A percentile compares a stretch with the other conserved stretches of the same genome.
phyloP scores from a whole-genome alignment of 176 grass and related monocot genomes.

The Avena sativa region DNA sequence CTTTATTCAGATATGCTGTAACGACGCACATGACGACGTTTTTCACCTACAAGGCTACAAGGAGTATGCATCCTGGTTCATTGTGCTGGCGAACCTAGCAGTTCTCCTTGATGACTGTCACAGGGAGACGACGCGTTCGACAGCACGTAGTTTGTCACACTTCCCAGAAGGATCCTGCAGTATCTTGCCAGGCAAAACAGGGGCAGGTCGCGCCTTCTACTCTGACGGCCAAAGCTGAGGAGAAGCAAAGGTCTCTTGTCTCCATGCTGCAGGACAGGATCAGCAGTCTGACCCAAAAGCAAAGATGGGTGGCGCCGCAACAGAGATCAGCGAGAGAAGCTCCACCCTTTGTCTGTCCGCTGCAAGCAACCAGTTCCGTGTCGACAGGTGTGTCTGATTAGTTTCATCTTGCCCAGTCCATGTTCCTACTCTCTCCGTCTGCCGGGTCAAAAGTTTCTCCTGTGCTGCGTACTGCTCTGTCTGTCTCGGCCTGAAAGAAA shows the following conservation, averaged over 20 bases:
- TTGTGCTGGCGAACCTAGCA: neutral
- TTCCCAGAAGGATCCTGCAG: slow-evolving; percentile 83
- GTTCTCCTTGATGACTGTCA: slow-evolving; percentile 77
- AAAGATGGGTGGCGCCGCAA: neutral
- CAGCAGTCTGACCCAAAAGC: neutral
- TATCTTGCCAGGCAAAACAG: neutral
- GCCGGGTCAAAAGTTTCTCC: neutral
- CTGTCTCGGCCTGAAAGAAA: neutral
- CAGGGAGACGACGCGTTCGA: slow-evolving; percentile 72
- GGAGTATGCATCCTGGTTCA: neutral
- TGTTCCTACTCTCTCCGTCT: neutral
- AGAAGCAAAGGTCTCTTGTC: neutral
- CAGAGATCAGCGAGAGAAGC: neutral
- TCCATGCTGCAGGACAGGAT: neutral
- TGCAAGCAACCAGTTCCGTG: too few relatives aligned
- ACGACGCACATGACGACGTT: neutral
- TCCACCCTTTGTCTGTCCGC: too few relatives aligned
- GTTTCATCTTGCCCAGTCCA: too few relatives aligned
- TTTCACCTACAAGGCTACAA: neutral
- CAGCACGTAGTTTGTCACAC: slow-evolving; percentile 86
- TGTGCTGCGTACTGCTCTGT: neutral
- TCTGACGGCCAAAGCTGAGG: neutral
- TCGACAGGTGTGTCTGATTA: neutral
- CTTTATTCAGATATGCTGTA: slow-evolving; percentile 32
- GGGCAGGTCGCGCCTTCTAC: too few relatives aligned